Evolutionary conservation across 768 basidiomycete genomes (phyloP), one percentile per base, ranked within the genome.

Genomic region (Tricholoma flavovirens): DNA sequence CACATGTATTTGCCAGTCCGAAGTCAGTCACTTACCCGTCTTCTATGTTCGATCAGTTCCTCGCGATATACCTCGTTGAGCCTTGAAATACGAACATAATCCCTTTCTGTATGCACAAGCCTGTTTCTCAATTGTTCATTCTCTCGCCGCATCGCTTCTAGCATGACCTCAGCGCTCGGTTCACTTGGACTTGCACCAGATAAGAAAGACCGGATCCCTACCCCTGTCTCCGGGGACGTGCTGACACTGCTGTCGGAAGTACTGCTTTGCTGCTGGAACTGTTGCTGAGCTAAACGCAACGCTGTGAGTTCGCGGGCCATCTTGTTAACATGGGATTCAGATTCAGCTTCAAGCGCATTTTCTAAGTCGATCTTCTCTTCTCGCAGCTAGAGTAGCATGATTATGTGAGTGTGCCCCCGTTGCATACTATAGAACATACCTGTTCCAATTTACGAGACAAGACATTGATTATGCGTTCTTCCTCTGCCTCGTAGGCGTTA

Each of bases 401-500:
- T 4, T 10, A 35, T 48, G 46, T 49, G n/a, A 49, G 26, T 21
- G 24, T 15, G 17, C 24, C 29, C 5, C 19, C 22, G 17, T 38
- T 43, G 14, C 40, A 51, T 46, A 9, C 36, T 51, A 21, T 19
- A 17, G 38, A 17, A 67, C 77, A 53, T 56, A 88, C 91, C 84
- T 88, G 80, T 72, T 93, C 89, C 51, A 93, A 76, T 68, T 93
- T 93, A 62, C 90, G 77, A 24, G 87, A 91, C 54, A 93, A 73
- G 6, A 88, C 76, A 58, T 91, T 92, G 60, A 90, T 87, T 54
- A 93, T 91, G 45, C 90, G 83, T 67, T 93, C 91, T 71, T 93
- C 90, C 70, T 93, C 90, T 10, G 90, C 91, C 63, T 93, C 90
- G 68, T 91, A 93, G 19, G 87, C 87, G 69, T 93, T 91, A 66